A percentile compares a stretch with the other conserved stretches of the same genome.
These are phyloP conservation scores for Cyclotella sp. DNA, from an alignment of 108 stramenopile genomes.

Conservation along the genomic window DNA sequence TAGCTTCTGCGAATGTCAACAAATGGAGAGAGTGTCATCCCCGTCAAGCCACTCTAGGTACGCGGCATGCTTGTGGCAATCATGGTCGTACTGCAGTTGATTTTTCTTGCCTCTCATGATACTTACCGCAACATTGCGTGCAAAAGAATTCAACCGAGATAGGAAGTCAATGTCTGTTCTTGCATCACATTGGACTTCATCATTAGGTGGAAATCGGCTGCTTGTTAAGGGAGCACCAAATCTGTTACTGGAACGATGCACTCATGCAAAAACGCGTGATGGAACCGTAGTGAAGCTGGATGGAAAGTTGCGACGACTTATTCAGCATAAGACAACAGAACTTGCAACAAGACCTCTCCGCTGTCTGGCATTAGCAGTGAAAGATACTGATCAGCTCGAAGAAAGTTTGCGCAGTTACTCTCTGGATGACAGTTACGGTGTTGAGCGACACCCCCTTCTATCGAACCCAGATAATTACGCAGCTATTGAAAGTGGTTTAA, in stretches of 20 bases:
- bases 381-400: constrained; percentile 75
- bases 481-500: constrained; percentile 92
- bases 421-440: constrained; percentile 35
- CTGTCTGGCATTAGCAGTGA: constrained; percentile 92
- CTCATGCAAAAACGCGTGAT: constrained; percentile 83
- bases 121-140: background rate
- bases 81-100: background rate
- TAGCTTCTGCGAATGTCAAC: constrained; percentile 77
- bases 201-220: constrained; percentile 71
- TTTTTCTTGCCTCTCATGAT: background rate
- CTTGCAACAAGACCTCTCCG: constrained; percentile 94
- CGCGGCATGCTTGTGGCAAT: background rate
- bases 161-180: constrained; percentile 86
- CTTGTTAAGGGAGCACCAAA: constrained; percentile 98
- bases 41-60: constrained; percentile 86
- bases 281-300: constrained; percentile 82
- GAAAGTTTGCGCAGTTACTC: constrained; percentile 49
- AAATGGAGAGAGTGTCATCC: constrained; percentile 63
- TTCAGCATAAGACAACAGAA: constrained; percentile 73
- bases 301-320: constrained; percentile 60
- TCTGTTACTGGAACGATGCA: constrained; percentile 90
- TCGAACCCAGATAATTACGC: constrained; percentile 80
- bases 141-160: constrained; percentile 82
- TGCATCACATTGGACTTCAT: constrained; percentile 47
- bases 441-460: constrained; percentile 56